Evolutionary conservation across 148 eudicot genomes (phyloP).

Genomic region (Silene conica): DNA sequence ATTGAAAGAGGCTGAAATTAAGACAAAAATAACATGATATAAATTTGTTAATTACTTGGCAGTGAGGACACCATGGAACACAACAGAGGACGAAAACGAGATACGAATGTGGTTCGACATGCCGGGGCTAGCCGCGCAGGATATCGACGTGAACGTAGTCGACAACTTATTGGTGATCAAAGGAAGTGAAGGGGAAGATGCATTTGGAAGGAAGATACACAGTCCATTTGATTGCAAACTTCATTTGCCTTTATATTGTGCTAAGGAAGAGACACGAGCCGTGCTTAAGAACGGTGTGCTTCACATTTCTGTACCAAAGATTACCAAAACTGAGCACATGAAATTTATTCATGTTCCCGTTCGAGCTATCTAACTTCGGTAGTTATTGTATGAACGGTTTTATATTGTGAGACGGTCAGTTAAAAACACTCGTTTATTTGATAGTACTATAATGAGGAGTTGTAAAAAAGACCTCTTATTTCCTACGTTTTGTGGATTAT

Average conservation of each 20-base stretch:
- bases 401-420: neutral
- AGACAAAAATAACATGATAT: neutral
- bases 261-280: constrained; percentile 16
- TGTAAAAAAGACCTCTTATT: too few relatives aligned
- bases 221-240: constrained; percentile 21
- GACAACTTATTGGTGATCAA: constrained; percentile 18
- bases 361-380: neutral
- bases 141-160: constrained; percentile 20
- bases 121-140: constrained; percentile 17
- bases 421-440: neutral
- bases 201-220: constrained; percentile 19
- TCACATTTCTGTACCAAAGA: constrained; percentile 20
- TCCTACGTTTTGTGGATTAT: neutral
- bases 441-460: too few relatives aligned
- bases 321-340: neutral
- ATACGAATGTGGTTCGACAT: constrained; percentile 20
- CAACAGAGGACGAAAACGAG: constrained; percentile 17
- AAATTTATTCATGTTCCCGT: constrained; percentile 15
- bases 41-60: neutral
- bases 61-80: constrained; percentile 23
- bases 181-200: constrained; percentile 6
- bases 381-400: neutral
- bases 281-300: constrained; percentile 22
- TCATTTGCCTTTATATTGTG: constrained; percentile 15
- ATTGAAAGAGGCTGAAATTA: too few relatives aligned